Base-by-base conservation (phyloP, 2,329 filamentous ascomycete species). In the Claviceps capensis region DNA sequence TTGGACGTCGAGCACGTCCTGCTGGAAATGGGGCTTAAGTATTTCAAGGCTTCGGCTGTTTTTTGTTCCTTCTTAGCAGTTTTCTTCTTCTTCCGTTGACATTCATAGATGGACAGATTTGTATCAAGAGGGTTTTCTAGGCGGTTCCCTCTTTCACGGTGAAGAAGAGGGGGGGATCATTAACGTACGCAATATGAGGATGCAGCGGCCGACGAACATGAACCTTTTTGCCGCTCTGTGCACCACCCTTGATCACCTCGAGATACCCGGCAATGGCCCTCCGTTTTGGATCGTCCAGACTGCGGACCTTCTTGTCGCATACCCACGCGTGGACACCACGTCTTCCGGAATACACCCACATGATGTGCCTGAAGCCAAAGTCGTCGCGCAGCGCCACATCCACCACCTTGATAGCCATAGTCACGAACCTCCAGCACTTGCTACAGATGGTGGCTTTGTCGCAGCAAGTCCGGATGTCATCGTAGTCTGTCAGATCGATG, bases 401-500 rank as follows among this genome's bases (percentile, higher is more conserved):
- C 13, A 97, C 76, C 16, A 96, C 88, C 65, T 94, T 93, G 65
- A 98, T 91, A 7, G 93, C 87, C 89, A 98, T 97, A 23, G 88
- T 95, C 60, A 95, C 94, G 67, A 97, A 98, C 48, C 85, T 77
- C 93, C 93, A 98, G 71, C 93, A 98, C 65, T 90, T 93, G 58
- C 75, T 77, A 67, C 93, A 98, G 58, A 98, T 97, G 60, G 87
- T 94, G 8, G 91, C 88, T 65, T 91, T 90, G 61, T 84, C 82
- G 66, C 93, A 98, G 70, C 93, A 98, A 30, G 90, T 96, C 59
- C 93, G 83, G 57, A 98, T 87, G 58, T 95, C 88, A 65, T 98
- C 93, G 69, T 98, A 98, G 70, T 97, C 93, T 51, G 93, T 97
- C 79, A 98, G 79, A 78, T 98, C 93, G 62, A 98, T 97, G 84